Evolutionary conservation across 164 flowering plant genomes (phyloP), one percentile per base, ranked within the genome.

Genomic region (Macadamia tetraphylla): DNA sequence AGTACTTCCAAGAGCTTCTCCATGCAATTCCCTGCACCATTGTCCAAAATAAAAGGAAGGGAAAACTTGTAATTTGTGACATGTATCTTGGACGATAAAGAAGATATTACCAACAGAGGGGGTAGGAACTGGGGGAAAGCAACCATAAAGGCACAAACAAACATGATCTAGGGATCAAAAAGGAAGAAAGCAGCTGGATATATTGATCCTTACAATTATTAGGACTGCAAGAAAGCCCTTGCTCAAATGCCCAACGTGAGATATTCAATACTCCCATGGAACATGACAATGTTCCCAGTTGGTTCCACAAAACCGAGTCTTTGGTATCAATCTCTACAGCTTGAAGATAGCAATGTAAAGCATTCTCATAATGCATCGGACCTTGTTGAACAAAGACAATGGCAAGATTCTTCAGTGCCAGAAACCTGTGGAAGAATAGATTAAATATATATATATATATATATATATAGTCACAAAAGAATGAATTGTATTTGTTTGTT

Each of bases 191-290:
- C 32, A 32, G 9, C 14, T 48, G 60, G 29, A 48, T 61, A n/a
- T 9, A 23, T 14, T 17, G 32, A 67, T 67, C 44, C 89, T 80
- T 83, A 94, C 99, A 92, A 75, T 94, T 94, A 75, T 85, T 94
- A 44, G 99, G 98, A 70, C 99, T 94, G 83, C 99, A 92, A 58
- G 80, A 61, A 69, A 94, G 87, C 69, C 98, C 99, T 82, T 94
- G 99, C 81, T 92, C 98, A 82, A 94, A 94, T 67, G 97, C 99
- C 99, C 97, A 94, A 17, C 99, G 97, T 23, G 99, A 86, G 66
- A 90, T 92, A 72, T 95, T 94, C 73, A 94, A 67, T 46, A 80
- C 77, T 31, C 94, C 97, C 97, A 94, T 94, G 18, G 90, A 88
- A 69, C 99, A 94, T 51, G 99, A 78, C 68, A 94, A 75, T 15